phyloP scores from a whole-genome alignment of 2,329 filamentous ascomycete genomes.

The Aotearoamyces nothofagi region DNA sequence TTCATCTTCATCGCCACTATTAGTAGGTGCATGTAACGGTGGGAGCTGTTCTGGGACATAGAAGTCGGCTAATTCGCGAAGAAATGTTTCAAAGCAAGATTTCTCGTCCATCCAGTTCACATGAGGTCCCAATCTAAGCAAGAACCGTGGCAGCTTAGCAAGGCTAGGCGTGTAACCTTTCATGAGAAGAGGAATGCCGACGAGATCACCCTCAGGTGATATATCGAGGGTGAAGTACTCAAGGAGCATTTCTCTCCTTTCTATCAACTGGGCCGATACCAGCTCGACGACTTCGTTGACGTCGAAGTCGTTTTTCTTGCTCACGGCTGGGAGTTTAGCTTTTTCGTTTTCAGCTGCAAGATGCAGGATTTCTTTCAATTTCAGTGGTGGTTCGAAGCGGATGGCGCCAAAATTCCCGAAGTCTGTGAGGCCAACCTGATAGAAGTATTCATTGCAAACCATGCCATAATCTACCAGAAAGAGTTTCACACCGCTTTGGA shows the following conservation, averaged over 20 bases:
- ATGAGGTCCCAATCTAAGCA: conserved; percentile 75
- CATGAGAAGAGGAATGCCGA: conserved; percentile 68
- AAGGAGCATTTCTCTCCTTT: conserved; percentile 67
- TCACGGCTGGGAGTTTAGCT: conserved; percentile 16
- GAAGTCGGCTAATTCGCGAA: conserved; percentile 77
- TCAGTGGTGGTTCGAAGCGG: conserved; percentile 61
- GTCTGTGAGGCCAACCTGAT: conserved; percentile 86
- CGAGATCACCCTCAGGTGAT: conserved; percentile 59
- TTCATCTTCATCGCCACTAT: conserved; percentile 21
- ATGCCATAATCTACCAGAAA: conserved; percentile 90
- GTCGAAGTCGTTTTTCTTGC: conserved; percentile 39
- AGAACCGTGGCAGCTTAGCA: conserved; percentile 75
- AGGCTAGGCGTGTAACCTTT: conserved; percentile 81
- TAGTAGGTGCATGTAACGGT: conserved; percentile 21
- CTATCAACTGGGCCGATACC: conserved; percentile 54
- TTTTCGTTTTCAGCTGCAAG: conserved; percentile 63
- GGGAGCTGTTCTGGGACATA: conserved; percentile 83
- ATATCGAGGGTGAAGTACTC: conserved; percentile 91
- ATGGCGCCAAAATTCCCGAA: conserved; percentile 91
- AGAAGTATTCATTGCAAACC: conserved; percentile 78
- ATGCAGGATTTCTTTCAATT: conserved; percentile 52
- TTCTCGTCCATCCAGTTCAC: conserved; percentile 81
- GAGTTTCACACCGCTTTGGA: conserved; percentile 84
- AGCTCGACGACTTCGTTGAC: conserved; percentile 48
- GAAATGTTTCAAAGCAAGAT: conserved; percentile 68